These are phyloP conservation scores for Mucor sp. DNA, from an alignment of 371 early-diverging fungal species.

Conservation along the genomic window DNA sequence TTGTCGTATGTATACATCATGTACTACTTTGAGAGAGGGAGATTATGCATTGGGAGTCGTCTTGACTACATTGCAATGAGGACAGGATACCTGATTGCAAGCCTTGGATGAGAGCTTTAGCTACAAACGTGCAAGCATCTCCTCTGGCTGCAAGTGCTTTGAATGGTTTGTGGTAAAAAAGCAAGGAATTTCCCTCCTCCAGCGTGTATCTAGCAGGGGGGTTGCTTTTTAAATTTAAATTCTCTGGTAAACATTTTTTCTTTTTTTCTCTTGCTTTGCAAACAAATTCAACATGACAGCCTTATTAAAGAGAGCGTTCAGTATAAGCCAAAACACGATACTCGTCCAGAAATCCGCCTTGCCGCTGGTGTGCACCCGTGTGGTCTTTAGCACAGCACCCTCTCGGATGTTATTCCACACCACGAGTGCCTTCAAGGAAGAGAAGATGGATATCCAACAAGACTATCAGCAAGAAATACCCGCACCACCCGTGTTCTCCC, in stretches of 20 bases:
- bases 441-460: neutral
- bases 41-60: neutral
- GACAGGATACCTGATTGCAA: neutral
- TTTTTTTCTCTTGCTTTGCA: neutral
- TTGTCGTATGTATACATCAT: too few relatives aligned
- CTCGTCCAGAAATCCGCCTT: neutral
- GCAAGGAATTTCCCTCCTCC: neutral
- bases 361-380: neutral
- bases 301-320: neutral
- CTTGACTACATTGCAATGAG: neutral
- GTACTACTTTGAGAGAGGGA: too few relatives aligned
- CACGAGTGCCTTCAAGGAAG: neutral
- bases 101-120: neutral
- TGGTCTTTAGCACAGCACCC: neutral
- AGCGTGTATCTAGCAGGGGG: neutral
- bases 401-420: neutral
- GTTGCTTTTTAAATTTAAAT: neutral
- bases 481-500: neutral
- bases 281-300: neutral
- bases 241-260: neutral
- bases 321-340: neutral
- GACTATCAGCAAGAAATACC: neutral
- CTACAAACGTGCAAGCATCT: too few relatives aligned
- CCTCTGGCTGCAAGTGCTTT: neutral
- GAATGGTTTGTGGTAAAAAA: too few relatives aligned